Evolutionary conservation across 139 green algal genomes (phyloP), one percentile per base, ranked within the genome.

Genomic region (Edaphochlamys debaryana): DNA sequence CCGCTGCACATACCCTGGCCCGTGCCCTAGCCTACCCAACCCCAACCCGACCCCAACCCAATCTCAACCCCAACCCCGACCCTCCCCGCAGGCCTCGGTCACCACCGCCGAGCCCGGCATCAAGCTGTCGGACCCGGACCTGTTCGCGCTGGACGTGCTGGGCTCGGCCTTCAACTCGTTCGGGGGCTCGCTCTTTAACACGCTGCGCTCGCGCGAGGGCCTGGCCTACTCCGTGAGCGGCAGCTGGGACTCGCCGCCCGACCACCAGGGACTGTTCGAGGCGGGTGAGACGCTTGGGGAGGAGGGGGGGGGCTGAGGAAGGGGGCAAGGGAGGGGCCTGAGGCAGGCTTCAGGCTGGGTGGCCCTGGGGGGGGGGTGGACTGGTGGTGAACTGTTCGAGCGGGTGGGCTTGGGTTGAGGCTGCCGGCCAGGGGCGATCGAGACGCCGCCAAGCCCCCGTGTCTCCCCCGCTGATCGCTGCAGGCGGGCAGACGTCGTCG

Each of bases 161-260:
- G 67, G 50, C 34, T 54, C 72, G 11, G 84, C 94, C 22, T 89
- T 97, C 71, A 98, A 97, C 79, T 88, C 74, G 34, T 98, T 98
- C 86, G 95, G 95, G 0, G 94, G 94, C 9, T 45, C 85, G 37
- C 92, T 98, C 4, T 98, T 98, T 78, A 89, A 98, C 82, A 63
- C 91, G 72, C 78, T 94, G 66, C 88, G 94, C n/a, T 91, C 87
- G 1, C 83, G 89, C 36, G 88, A 96, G 84, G 95, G 94, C 0
- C 87, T 98, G 70, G 94, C 93, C 25, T 98, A 98, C 87, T 90
- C 67, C 23, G 92, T 98, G 0, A 84, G 52, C 30, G 94, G 87
- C 34, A 80, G 79, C 48, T 98, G 94, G 94, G 86, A 94, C 38
- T 83, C 75, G 20, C 92, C 94, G 8, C 64, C 87, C 25, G 94